Evolutionary conservation across 768 basidiomycete genomes (phyloP).

Genomic region (Lyophyllum atratum): DNA sequence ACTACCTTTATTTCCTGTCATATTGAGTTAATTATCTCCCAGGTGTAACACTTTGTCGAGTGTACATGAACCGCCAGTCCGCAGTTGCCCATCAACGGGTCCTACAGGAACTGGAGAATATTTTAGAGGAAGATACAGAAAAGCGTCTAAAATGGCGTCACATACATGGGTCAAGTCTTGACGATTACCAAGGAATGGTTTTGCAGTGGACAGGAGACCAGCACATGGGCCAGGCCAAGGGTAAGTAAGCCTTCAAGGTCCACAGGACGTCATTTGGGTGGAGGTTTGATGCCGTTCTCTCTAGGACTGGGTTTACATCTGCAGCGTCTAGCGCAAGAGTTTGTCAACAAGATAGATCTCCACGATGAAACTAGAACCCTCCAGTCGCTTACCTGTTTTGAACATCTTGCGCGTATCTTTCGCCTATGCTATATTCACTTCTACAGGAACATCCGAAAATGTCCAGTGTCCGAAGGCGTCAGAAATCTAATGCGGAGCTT

Average conservation of each 20-base stretch:
- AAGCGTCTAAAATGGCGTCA: constrained; percentile 20
- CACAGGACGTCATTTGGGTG: neutral
- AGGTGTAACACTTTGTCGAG: constrained; percentile 22
- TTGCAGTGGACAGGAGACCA: constrained; percentile 19
- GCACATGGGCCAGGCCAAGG: constrained; percentile 24
- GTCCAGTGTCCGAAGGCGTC: constrained; percentile 10
- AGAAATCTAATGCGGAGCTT: constrained; percentile 23
- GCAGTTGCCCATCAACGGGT: constrained; percentile 20
- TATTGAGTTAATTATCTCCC: neutral
- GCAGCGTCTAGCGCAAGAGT: constrained; percentile 5
- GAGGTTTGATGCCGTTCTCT: neutral
- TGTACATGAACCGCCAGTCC: constrained; percentile 18
- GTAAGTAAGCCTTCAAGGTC: constrained; percentile 5
- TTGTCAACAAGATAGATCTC: constrained; percentile 13
- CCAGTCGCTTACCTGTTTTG: constrained; percentile 15
- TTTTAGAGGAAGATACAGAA: constrained; percentile 23
- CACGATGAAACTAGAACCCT: constrained; percentile 18
- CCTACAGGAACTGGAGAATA: constrained; percentile 18
- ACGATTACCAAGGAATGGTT: constrained; percentile 15
- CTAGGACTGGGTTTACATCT: constrained; percentile 26
- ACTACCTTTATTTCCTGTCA: neutral
- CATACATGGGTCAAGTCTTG: constrained; percentile 8
- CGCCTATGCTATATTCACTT: constrained; percentile 21
- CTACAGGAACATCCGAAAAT: constrained; percentile 18
- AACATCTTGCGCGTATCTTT: constrained; percentile 22